These are phyloP conservation scores for Pochonia chlamydosporia DNA, from an alignment of 2,329 filamentous ascomycete species.

Conservation along the genomic window DNA sequence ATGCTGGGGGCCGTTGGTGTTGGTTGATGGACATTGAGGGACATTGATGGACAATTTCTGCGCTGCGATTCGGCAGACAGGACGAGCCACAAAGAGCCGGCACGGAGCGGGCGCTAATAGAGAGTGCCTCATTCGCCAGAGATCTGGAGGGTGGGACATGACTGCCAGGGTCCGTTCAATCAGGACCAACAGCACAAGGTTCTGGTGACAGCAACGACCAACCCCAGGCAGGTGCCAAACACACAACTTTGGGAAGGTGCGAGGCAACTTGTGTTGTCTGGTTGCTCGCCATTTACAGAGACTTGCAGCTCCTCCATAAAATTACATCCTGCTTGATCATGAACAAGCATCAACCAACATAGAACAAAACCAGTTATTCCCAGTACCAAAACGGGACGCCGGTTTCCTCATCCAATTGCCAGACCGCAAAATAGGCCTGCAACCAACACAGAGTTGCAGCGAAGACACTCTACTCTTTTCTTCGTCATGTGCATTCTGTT, in stretches of 20 bases:
- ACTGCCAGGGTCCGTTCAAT: background rate
- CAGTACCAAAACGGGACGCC: background rate
- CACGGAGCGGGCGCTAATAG: conserved; percentile 14
- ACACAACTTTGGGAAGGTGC: too few relatives aligned
- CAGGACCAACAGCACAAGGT: background rate
- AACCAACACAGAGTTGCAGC: background rate
- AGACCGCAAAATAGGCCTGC: background rate
- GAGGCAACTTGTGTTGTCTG: too few relatives aligned
- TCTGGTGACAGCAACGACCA: background rate
- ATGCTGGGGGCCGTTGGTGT: conserved; percentile 8
- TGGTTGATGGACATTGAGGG: background rate
- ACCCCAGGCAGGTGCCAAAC: too few relatives aligned
- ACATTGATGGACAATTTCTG: conserved; percentile 2
- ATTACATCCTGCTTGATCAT: too few relatives aligned
- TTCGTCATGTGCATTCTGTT: background rate
- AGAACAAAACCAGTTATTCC: background rate
- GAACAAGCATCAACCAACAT: too few relatives aligned
- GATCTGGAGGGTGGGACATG: background rate
- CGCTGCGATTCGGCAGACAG: conserved; percentile 11
- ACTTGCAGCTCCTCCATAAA: too few relatives aligned
- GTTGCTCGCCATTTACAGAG: too few relatives aligned
- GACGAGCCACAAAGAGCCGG: background rate
- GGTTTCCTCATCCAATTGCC: background rate
- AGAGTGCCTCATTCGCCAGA: conserved; percentile 13
- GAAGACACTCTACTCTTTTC: background rate